Evolutionary conservation across 192 early-diverging fungal species (phyloP), one percentile per base, ranked within the genome.

Genomic region (Allomyces javanicus): DNA sequence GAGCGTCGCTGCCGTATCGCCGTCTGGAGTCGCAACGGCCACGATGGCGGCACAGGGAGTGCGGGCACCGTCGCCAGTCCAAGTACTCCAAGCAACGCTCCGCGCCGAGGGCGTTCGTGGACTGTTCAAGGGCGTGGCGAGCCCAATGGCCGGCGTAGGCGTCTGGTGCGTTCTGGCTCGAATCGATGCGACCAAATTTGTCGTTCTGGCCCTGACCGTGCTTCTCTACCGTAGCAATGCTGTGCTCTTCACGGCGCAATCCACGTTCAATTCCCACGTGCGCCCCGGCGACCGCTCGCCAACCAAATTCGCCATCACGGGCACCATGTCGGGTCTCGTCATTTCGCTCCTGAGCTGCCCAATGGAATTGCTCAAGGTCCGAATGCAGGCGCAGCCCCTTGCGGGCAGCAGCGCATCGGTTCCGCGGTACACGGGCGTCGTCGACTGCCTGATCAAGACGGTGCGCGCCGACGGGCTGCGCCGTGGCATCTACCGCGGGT

Each of bases 291-390:
- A 61, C 14, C 24, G 62, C 64, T 65, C 67, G 25, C 44, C 76
- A 72, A 72, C 70, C 24, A 69, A 86, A 73, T 74, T 84, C 63
- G 76, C 71, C 63, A 25, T 76, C 21, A 77, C 84, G 61, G 86
- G 86, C 64, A 68, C 78, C 23, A 70, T 85, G 64, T 75, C 84
- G 25, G 86, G 86, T 69, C 69, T 72, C n/a, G 84, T 84, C 24
- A 87, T 87, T 75, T 71, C 85, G 1, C 86, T 86, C 64, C 70
- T 87, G 44, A 88, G 86, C 67, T 81, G 81, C 58, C 86, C 86
- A 17, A 76, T 87, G 17, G 86, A 88, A 64, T 66, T 83, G 23
- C 65, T 88, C 24, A 88, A 88, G 69, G 81, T 88, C 73, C 82
- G 82, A 63, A 70, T 88, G 24, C 86, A 88, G 67, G 83, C 83